Conservation (phyloP, 2,329 filamentous ascomycete genomes). For the Rutstroemia sp. region DNA sequence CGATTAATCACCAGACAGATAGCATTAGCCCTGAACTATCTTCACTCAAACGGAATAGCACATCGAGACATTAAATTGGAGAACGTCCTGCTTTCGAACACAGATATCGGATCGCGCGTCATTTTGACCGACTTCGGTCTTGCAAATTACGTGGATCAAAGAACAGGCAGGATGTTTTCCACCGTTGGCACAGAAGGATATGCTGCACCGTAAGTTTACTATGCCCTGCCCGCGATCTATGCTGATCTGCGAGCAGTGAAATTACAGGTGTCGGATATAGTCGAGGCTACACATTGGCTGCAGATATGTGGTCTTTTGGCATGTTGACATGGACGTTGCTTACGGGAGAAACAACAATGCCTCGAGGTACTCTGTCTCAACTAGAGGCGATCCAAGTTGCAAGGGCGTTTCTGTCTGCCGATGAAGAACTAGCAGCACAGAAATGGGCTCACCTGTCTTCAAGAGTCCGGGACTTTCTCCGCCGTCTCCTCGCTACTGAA, state of each 20-base stretch:
- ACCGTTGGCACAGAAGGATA: slow-evolving; percentile 27
- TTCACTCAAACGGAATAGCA: slow-evolving; percentile 25
- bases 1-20: slow-evolving; percentile 28
- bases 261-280: slow-evolving; percentile 7
- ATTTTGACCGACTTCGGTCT: slow-evolving; percentile 30
- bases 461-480: slow-evolving; percentile 27
- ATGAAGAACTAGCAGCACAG: slow-evolving; percentile 5
- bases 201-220: slow-evolving; percentile 25
- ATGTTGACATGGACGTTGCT: slow-evolving; percentile 23
- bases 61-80: slow-evolving; percentile 30
- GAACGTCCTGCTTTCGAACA: slow-evolving; percentile 28
- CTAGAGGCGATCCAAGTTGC: slow-evolving; percentile 17
- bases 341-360: slow-evolving; percentile 18
- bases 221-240: not conserved
- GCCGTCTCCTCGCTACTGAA: slow-evolving; percentile 30
- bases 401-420: slow-evolving; percentile 12
- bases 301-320: slow-evolving; percentile 29
- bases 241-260: slow-evolving; percentile 14
- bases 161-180: slow-evolving; percentile 22
- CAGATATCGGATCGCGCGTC: slow-evolving; percentile 24
- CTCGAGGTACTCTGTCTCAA: slow-evolving; percentile 15
- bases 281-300: slow-evolving; percentile 25
- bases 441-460: slow-evolving; percentile 14
- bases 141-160: slow-evolving; percentile 18
- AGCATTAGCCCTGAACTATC: slow-evolving; percentile 24